Evolutionary conservation across 176 grass and related monocot genomes (phyloP), one percentile per base, ranked within the genome.

Genomic region (Phoenix dactylifera): DNA sequence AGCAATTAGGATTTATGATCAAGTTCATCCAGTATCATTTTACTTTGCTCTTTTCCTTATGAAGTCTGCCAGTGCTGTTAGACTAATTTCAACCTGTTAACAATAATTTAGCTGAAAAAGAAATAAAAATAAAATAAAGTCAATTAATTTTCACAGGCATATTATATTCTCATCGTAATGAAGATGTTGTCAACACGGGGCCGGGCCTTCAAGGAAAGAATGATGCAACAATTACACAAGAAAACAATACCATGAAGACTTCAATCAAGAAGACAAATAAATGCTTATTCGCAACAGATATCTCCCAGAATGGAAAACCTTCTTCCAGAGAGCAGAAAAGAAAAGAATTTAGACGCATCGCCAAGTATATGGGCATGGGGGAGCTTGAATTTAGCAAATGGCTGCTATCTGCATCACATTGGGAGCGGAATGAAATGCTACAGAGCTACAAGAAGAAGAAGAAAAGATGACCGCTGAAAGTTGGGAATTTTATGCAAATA

Each of bases 131-230:
- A 63, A 24, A 48, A 19, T 22, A 63, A 7, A 22, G 17, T 48
- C 48, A 0, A 16, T 22, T 52, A 7, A n/a, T 72, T 52, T 23
- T 71, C 50, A 69, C 83, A 96, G 91, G 91, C 26, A 72, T 97
- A 16, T 78, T 97, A 23, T 97, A 97, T 85, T 75, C 83, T 63
- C 92, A 97, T 74, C 76, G 87, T 39, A 97, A 90, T 54, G 92
- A 90, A 75, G 72, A 97, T 58, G 75, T 97, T 6, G 87, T 97
- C 10, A 97, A 97, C 74, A 58, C 29, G 63, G 60, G 70, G 22
- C 64, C 55, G 49, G 32, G 57, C 7, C 1, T 39, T 15, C 16
- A 7, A 4, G 68, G 59, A 72, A 71, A 63, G 26, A 32, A 29
- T 16, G 23, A 70, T 62, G 12, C 1, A 4, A 6, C 1, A 18